These are phyloP conservation scores for Xylariaceae sp. DNA, from an alignment of 2,329 filamentous ascomycete genomes.

Conservation along the genomic window DNA sequence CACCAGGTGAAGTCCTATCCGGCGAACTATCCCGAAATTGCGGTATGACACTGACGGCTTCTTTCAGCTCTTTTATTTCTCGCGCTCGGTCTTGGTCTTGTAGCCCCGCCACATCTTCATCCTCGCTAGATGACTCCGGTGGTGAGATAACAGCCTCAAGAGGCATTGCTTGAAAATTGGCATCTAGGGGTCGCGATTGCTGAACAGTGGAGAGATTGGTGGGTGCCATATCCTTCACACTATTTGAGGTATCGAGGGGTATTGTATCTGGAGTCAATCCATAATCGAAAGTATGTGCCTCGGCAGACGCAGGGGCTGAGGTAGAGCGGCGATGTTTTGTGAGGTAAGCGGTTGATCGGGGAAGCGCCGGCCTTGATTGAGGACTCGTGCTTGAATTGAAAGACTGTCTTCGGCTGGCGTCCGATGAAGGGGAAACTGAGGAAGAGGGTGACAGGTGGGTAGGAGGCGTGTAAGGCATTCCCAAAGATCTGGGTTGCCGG, in stretches of 20 bases:
- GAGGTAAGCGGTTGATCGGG: slow-evolving; percentile 63
- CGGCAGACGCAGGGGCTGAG: slow-evolving; percentile 39
- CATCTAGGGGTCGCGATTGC: slow-evolving; percentile 79
- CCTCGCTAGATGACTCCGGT: slow-evolving; percentile 84
- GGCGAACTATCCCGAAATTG: slow-evolving; percentile 59
- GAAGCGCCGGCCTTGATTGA: slow-evolving; percentile 49
- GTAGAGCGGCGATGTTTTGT: slow-evolving; percentile 59
- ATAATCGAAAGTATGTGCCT: slow-evolving; percentile 23
- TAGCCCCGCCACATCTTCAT: slow-evolving; percentile 57
- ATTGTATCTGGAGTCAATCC: slow-evolving; percentile 40
- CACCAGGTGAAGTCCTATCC: slow-evolving; percentile 36
- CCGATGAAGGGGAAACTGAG: slow-evolving; percentile 54
- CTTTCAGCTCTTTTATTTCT: slow-evolving; percentile 67
- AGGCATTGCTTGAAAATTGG: slow-evolving; percentile 68
- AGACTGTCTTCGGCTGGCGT: slow-evolving; percentile 56
- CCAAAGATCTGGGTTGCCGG: slow-evolving; percentile 35
- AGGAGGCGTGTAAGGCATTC: slow-evolving; percentile 88
- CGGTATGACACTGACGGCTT: slow-evolving; percentile 77
- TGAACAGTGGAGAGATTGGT: slow-evolving; percentile 55
- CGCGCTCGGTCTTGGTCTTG: slow-evolving; percentile 41
- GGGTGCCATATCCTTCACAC: slow-evolving; percentile 44
- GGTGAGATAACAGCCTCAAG: slow-evolving; percentile 84
- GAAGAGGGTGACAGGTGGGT: slow-evolving; percentile 60
- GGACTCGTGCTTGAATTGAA: slow-evolving; percentile 40
- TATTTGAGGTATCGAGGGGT: slow-evolving; percentile 48